phyloP scores from a whole-genome alignment of 2,329 filamentous ascomycete species.

The Xylaria sp. region DNA sequence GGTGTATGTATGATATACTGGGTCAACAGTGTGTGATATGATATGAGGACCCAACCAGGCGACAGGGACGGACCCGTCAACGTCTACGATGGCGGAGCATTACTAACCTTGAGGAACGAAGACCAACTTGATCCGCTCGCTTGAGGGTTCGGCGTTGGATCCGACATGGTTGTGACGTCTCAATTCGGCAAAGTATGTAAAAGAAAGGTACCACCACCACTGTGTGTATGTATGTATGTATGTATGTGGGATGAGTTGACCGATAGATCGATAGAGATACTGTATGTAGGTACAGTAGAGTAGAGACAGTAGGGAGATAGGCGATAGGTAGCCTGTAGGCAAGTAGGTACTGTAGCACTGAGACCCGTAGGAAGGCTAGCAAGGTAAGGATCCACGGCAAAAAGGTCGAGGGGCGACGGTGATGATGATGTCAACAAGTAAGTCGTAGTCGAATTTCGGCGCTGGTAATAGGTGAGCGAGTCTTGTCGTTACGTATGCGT shows the following conservation, averaged over 20 bases:
- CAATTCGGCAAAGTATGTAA: neutral
- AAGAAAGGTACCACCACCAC: neutral
- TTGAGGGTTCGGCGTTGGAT: slow-evolving; percentile 46
- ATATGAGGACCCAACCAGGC: neutral
- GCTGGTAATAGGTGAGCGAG: neutral
- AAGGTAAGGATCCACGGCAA: slow-evolving; percentile 18
- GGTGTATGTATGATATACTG: neutral
- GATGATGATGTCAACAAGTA: slow-evolving; percentile 12
- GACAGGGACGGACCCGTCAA: neutral
- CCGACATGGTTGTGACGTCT: slow-evolving; percentile 43
- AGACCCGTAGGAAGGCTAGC: slow-evolving; percentile 34
- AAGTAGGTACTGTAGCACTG: slow-evolving; percentile 21
- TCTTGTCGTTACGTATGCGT: neutral
- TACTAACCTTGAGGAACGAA: slow-evolving; percentile 50
- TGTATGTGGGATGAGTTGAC: neutral
- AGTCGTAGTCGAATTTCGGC: neutral
- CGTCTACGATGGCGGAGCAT: slow-evolving; percentile 10
- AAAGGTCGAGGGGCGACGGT: neutral
- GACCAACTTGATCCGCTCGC: slow-evolving; percentile 50
- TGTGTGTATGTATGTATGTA: neutral
- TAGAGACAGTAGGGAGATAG: neutral
- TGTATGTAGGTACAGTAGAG: neutral
- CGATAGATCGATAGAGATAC: neutral
- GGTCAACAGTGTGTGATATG: neutral
- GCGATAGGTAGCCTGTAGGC: neutral